phyloP scores from a whole-genome alignment of 2,329 filamentous ascomycete genomes.

The Capronia americana region DNA sequence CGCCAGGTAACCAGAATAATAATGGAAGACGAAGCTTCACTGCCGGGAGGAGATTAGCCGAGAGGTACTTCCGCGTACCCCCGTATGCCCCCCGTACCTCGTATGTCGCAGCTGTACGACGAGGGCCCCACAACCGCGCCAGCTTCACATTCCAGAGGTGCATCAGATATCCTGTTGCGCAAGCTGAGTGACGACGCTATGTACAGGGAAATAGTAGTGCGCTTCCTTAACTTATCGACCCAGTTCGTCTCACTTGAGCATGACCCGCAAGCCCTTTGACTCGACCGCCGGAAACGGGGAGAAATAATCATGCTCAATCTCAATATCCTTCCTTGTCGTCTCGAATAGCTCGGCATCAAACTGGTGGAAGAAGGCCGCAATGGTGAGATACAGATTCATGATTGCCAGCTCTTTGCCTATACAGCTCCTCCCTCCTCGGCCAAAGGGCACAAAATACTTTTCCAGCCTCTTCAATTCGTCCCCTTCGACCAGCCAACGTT shows the following conservation, averaged over 20 bases:
- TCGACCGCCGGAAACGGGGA: conserved; percentile 41
- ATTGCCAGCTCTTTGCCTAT: conserved; percentile 42
- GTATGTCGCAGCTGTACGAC: neutral
- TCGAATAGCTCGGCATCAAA: conserved; percentile 43
- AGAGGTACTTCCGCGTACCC: neutral
- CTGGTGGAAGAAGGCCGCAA: conserved; percentile 41
- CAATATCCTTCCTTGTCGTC: conserved; percentile 42
- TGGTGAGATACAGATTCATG: conserved; percentile 42
- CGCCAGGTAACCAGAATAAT: neutral
- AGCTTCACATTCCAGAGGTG: neutral
- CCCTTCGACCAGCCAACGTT: conserved; percentile 39
- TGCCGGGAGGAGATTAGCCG: neutral
- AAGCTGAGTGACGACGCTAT: neutral
- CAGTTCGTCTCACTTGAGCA: conserved; percentile 27
- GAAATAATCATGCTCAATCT: conserved; percentile 43
- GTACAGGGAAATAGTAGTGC: neutral
- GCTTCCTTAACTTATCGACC: neutral
- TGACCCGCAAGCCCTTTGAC: conserved; percentile 40
- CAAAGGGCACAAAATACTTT: conserved; percentile 41
- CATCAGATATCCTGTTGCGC: neutral
- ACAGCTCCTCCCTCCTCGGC: conserved; percentile 40
- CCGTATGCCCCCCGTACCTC: neutral
- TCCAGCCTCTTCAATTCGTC: conserved; percentile 39
- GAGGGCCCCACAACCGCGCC: too few species aligned
- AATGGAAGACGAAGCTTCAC: neutral